A percentile compares a stretch with the other conserved stretches of the same genome.
These are phyloP conservation scores for Chionographis japonica DNA, from an alignment of 106 monocot species.

Conservation along the genomic window DNA sequence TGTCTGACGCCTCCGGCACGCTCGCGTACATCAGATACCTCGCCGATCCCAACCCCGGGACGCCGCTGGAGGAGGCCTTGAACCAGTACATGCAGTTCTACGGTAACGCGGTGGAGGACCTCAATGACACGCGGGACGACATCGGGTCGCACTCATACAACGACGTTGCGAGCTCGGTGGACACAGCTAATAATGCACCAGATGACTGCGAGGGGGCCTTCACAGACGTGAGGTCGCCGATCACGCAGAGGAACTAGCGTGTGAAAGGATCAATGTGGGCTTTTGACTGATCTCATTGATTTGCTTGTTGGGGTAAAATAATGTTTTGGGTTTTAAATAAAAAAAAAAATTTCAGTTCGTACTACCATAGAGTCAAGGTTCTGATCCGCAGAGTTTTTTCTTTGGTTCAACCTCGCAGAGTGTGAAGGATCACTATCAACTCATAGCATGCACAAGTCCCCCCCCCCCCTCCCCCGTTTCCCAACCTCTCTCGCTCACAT, in stretches of 20 bases:
- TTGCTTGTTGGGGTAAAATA: too few species aligned
- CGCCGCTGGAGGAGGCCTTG: neutral
- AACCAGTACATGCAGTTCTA: neutral
- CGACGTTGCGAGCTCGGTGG: neutral
- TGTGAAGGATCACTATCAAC: too few species aligned
- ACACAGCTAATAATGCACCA: neutral
- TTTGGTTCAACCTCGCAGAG: too few species aligned
- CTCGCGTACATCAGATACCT: neutral
- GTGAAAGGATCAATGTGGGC: conserved; percentile 1
- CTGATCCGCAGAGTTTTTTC: too few species aligned
- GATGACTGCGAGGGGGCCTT: neutral
- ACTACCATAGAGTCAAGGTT: too few species aligned
- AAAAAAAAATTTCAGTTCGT: too few species aligned
- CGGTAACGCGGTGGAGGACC: conserved; percentile 4
- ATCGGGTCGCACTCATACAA: neutral
- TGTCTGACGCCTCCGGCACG: neutral
- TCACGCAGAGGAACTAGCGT: neutral
- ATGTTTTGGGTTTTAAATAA: too few species aligned
- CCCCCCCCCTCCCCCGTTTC: too few species aligned
- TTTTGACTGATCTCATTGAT: neutral
- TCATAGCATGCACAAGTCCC: too few species aligned
- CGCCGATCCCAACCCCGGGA: neutral
- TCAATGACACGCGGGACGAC: neutral
- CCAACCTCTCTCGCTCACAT: too few species aligned
- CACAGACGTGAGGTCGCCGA: neutral